Evolutionary conservation across 202 grass and related monocot species (phyloP), one percentile per base, ranked within the genome.

Genomic region (Setaria italica): DNA sequence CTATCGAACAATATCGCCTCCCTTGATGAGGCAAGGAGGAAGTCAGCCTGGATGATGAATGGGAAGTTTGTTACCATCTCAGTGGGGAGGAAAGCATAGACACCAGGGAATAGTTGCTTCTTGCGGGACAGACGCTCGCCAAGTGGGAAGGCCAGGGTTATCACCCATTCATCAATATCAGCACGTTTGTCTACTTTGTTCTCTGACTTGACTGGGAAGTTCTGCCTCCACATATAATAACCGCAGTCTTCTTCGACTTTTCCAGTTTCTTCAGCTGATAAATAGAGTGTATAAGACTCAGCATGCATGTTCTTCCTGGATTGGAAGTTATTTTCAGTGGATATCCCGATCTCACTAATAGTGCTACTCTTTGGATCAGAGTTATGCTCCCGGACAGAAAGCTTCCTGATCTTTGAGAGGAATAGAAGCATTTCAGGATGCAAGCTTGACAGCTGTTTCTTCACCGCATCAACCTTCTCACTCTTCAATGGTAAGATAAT

Each of bases 151-250:
- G 92, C 87, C 12, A 97, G 54, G 14, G 88, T 94, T 82, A 97
- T 86, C 6, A 87, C 88, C 92, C 92, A 97, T 62, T 97, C 86
- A 10, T 92, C 82, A 0, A 97, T 86, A 76, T 92, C 94, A 41
- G 37, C 14, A 12, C 93, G 88, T 35, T 89, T 93, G 7, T 86
- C 88, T 12, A 88, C 84, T 87, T 64, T 78, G 1, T 76, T 85
- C 73, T 93, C 93, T 19, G 59, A 50, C 55, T 84, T 89, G n/a
- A n/a, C n/a, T n/a, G n/a, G n/a, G n/a, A n/a, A n/a, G n/a, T n/a
- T n/a, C n/a, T n/a, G n/a, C n/a, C n/a, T n/a, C n/a, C 90, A 93
- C 84, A 93, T 89, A 67, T 95, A 93, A 47, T 95, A 95, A 39
- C 62, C 63, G 30, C 94, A 95, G 25, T 25, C 25, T 46, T 91